These are phyloP conservation scores for Amyloporia xantha DNA, from an alignment of 768 basidiomycete species.

Conservation along the genomic window DNA sequence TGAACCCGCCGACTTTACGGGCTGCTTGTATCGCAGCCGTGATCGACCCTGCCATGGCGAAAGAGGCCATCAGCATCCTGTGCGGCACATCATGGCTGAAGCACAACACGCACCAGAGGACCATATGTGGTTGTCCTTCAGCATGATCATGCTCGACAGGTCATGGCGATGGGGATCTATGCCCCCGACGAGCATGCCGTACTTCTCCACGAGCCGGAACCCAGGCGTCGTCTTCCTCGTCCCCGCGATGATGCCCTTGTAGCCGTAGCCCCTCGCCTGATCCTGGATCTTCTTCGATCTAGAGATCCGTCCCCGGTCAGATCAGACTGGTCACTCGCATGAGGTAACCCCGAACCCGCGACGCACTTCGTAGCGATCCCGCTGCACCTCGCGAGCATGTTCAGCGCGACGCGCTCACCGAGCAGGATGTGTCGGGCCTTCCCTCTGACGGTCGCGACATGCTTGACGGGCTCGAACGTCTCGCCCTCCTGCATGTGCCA, in stretches of 20 bases:
- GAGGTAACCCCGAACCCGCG: background rate
- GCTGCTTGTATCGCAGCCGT: constrained; percentile 80
- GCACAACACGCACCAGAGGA: constrained; percentile 61
- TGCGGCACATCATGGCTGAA: background rate
- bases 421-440: constrained; percentile 83
- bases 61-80: background rate
- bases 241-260: constrained; percentile 84
- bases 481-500: constrained; percentile 91
- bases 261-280: constrained; percentile 71
- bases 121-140: constrained; percentile 99
- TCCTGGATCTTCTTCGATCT: constrained; percentile 83
- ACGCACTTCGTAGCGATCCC: constrained; percentile 93
- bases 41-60: constrained; percentile 62
- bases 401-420: constrained; percentile 90
- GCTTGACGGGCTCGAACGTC: constrained; percentile 69
- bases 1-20: constrained; percentile 89
- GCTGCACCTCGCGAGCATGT: constrained; percentile 89
- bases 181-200: constrained; percentile 97
- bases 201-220: constrained; percentile 96
- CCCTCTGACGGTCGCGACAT: constrained; percentile 87
- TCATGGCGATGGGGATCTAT: constrained; percentile 95
- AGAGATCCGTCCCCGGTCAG: background rate
- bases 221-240: constrained; percentile 98
- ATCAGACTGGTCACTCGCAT: background rate
- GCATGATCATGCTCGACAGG: constrained; percentile 99